phyloP scores from a whole-genome alignment of 2,329 filamentous ascomycete genomes.

The Tolypocladium guangdongense region DNA sequence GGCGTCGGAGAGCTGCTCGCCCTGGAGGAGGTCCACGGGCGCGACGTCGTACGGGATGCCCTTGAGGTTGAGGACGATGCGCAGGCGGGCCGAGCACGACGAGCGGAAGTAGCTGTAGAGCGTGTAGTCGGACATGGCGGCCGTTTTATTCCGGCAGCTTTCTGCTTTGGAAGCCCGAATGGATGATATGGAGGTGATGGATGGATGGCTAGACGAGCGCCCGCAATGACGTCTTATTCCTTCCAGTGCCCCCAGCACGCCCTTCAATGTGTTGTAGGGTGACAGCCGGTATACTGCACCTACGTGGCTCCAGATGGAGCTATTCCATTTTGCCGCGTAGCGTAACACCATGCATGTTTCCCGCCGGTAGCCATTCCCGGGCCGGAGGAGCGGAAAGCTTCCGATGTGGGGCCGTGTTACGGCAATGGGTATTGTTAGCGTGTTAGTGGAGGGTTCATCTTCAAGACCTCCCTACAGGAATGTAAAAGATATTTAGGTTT shows the following conservation, averaged over 20 bases:
- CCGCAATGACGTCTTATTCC: not conserved
- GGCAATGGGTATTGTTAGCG: too few relatives aligned
- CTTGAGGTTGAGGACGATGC: slow-evolving; percentile 48
- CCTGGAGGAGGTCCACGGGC: slow-evolving; percentile 42
- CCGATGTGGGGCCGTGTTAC: not conserved
- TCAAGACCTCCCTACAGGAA: too few relatives aligned
- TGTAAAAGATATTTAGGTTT: too few relatives aligned
- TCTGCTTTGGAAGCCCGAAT: not conserved
- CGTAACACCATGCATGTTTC: too few relatives aligned
- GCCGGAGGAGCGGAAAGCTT: not conserved
- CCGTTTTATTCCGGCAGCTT: not conserved
- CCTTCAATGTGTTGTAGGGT: not conserved
- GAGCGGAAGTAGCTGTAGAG: slow-evolving; percentile 53
- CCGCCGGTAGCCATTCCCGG: too few relatives aligned
- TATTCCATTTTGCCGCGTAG: not conserved
- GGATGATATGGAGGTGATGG: not conserved
- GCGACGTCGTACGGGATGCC: slow-evolving; percentile 33
- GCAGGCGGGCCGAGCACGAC: slow-evolving; percentile 50
- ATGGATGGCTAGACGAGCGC: not conserved
- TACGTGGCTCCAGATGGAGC: too few relatives aligned
- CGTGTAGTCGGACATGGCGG: slow-evolving; percentile 17
- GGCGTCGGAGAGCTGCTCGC: slow-evolving; percentile 34
- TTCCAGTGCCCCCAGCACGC: not conserved
- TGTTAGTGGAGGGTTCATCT: too few relatives aligned
- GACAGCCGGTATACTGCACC: too few relatives aligned